Evolutionary conservation across 2,329 filamentous ascomycete species (phyloP).

Genomic region (Botrytis fragariae): DNA sequence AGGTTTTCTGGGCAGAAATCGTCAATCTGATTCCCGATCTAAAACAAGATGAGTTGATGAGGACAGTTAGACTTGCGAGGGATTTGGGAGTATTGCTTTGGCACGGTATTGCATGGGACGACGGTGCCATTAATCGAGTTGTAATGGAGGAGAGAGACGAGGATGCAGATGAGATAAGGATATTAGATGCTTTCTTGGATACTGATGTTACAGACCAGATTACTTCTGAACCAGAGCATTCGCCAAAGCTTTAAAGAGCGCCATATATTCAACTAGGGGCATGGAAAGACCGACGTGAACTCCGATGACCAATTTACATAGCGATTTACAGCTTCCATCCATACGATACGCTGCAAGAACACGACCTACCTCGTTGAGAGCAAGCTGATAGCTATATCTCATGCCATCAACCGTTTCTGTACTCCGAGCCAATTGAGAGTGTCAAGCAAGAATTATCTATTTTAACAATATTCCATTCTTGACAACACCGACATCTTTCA

Average conservation of each 20-base stretch:
- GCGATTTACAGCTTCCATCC: too few relatives aligned
- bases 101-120: constrained; percentile 63
- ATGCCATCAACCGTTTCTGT: not conserved
- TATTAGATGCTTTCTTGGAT: constrained; percentile 43
- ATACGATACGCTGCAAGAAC: not conserved
- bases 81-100: constrained; percentile 58
- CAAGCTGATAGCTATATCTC: not conserved
- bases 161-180: constrained; percentile 50
- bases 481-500: not conserved
- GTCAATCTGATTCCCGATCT: constrained; percentile 40
- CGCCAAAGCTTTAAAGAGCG: not conserved
- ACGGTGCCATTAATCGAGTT: constrained; percentile 56
- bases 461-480: not conserved
- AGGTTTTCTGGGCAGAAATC: constrained; percentile 49
- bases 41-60: constrained; percentile 30
- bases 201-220: not conserved
- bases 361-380: not conserved
- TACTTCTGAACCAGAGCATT: too few relatives aligned
- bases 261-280: not conserved
- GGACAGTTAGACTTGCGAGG: constrained; percentile 46
- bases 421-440: not conserved
- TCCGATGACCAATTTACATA: not conserved
- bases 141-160: constrained; percentile 51
- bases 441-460: not conserved
- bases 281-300: not conserved